phyloP scores from a whole-genome alignment of 805 yeast species.

The Metschnikowia gelsemii region DNA sequence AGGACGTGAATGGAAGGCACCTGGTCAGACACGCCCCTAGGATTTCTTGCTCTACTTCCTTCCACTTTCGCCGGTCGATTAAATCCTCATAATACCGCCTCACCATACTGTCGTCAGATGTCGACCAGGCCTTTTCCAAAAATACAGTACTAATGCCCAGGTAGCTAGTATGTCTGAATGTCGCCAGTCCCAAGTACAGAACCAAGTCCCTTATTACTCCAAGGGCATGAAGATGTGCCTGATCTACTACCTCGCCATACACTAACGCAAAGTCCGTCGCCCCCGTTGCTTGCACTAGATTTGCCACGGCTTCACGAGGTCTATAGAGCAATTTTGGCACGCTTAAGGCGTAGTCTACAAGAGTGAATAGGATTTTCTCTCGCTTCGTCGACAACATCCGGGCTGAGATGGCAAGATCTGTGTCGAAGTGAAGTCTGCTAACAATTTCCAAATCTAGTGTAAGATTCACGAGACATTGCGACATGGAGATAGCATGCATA shows the following conservation, averaged over 20 bases:
- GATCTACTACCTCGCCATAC: constrained; percentile 32
- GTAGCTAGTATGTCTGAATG: constrained; percentile 2
- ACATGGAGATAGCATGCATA: constrained; percentile 6
- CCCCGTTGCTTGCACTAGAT: constrained; percentile 15
- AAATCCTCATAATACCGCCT: constrained; percentile 20
- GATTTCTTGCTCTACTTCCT: not conserved
- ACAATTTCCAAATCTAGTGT: constrained; percentile 18
- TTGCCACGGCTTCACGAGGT: constrained; percentile 15
- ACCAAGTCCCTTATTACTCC: constrained; percentile 22
- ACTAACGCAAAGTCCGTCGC: constrained; percentile 21
- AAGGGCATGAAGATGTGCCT: constrained; percentile 26
- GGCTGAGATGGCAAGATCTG: not conserved
- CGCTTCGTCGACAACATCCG: not conserved
- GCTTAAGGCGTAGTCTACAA: constrained; percentile 26
- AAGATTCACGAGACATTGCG: constrained; percentile 10
- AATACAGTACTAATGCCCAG: constrained; percentile 11
- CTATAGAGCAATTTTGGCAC: constrained; percentile 15
- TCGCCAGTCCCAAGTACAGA: constrained; percentile 10
- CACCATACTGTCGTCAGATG: constrained; percentile 27
- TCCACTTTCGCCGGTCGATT: not conserved
- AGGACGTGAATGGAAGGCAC: constrained; percentile 5
- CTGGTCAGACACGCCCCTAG: not conserved
- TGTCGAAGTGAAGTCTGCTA: not conserved
- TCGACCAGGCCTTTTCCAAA: constrained; percentile 33
- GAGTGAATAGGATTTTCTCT: constrained; percentile 12